A percentile compares a stretch with the other conserved stretches of the same genome.
These are phyloP conservation scores for Myxozyma neotropica DNA, from an alignment of 805 yeast species.

Conservation along the genomic window DNA sequence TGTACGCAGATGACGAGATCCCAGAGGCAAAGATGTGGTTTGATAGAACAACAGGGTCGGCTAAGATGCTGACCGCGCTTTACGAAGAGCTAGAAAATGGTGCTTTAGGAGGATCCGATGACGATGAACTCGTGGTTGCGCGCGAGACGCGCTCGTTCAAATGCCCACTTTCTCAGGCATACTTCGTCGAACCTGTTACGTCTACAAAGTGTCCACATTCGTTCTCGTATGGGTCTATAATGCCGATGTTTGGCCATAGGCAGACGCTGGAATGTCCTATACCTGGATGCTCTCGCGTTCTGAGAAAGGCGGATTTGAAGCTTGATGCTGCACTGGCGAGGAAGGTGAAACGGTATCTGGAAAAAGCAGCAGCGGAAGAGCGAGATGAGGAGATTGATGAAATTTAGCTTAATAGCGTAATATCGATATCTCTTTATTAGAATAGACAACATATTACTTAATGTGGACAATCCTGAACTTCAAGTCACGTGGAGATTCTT, in stretches of 20 bases:
- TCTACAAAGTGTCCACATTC: conserved; percentile 39
- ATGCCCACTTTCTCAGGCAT: conserved; percentile 40
- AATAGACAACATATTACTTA: too few relatives aligned
- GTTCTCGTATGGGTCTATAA: conserved; percentile 38
- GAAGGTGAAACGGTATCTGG: conserved; percentile 23
- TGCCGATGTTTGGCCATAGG: neutral
- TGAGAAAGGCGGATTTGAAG: conserved; percentile 5
- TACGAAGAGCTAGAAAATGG: neutral
- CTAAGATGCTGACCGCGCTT: neutral
- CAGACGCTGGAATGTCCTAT: conserved; percentile 29
- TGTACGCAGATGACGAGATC: conserved; percentile 26
- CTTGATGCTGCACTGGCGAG: conserved; percentile 22
- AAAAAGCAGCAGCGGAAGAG: conserved; percentile 4
- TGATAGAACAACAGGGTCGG: conserved; percentile 8
- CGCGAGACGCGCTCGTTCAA: conserved; percentile 35
- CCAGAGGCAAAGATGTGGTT: conserved; percentile 23
- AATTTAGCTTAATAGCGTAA: neutral
- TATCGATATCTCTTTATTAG: too few relatives aligned
- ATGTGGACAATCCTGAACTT: too few relatives aligned
- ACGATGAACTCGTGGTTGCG: conserved; percentile 40
- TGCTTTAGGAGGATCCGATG: conserved; percentile 17
- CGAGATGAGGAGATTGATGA: conserved; percentile 23
- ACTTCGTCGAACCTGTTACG: conserved; percentile 41
- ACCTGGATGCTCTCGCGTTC: conserved; percentile 25
- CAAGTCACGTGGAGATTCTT: too few relatives aligned